A percentile compares a stretch with the other conserved stretches of the same genome.
phyloP scores from a whole-genome alignment of 768 basidiomycete species.

The Naganishia antarctica region DNA sequence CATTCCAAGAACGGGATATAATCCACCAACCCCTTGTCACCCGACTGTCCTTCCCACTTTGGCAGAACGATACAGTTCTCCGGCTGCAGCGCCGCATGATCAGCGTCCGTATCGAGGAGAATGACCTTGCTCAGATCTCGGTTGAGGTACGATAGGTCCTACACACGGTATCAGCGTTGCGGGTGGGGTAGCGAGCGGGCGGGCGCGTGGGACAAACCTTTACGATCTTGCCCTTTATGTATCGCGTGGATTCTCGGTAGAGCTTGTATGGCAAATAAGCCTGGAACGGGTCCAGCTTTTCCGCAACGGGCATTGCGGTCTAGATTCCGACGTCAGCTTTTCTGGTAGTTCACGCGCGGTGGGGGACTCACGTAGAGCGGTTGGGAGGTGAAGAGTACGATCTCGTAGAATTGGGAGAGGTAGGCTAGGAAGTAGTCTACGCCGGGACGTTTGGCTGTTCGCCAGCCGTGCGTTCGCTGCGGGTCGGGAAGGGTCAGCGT shows the following conservation, averaged over 20 bases:
- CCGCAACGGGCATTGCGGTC: slow-evolving; percentile 81
- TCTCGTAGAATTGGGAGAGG: slow-evolving; percentile 95
- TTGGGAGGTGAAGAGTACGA: slow-evolving; percentile 91
- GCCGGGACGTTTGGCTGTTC: slow-evolving; percentile 94
- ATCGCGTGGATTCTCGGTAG: slow-evolving; percentile 87
- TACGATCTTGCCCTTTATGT: slow-evolving; percentile 72
- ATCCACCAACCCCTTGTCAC: slow-evolving; percentile 71
- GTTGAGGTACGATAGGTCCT: slow-evolving; percentile 92
- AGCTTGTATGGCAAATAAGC: slow-evolving; percentile 83
- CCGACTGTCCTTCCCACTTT: slow-evolving; percentile 75
- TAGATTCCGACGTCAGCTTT: slow-evolving; percentile 44
- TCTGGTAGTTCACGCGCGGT: not conserved
- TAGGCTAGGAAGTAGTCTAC: slow-evolving; percentile 98
- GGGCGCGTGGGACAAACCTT: no score
- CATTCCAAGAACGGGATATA: slow-evolving; percentile 98
- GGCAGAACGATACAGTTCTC: slow-evolving; percentile 81
- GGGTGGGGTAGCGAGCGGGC: not conserved
- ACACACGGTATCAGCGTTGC: slow-evolving; percentile 10
- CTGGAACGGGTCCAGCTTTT: slow-evolving; percentile 89
- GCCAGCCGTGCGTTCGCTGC: slow-evolving; percentile 89
- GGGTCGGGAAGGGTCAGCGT: not conserved
- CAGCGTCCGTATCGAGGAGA: slow-evolving; percentile 74
- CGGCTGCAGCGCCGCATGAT: slow-evolving; percentile 71
- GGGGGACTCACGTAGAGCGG: slow-evolving; percentile 69
- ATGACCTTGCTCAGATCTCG: slow-evolving; percentile 87